These are phyloP conservation scores for Leucocoprinus leucothites DNA, from an alignment of 768 basidiomycete species.

Conservation along the genomic window DNA sequence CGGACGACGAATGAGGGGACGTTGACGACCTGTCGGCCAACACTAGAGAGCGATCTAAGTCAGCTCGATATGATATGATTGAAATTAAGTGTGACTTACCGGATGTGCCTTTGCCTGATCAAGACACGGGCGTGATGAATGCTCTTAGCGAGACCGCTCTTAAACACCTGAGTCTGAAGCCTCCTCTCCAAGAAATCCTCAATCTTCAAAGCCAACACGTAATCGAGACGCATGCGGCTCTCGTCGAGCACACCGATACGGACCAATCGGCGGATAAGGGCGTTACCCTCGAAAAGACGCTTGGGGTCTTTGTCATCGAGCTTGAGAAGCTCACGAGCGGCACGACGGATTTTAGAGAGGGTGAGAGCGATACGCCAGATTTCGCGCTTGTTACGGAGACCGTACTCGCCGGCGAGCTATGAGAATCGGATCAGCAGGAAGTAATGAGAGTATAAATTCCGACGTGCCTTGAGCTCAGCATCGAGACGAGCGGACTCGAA, in stretches of 20 bases:
- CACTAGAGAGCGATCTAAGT: conserved; percentile 48
- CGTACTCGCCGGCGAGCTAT: conserved; percentile 99
- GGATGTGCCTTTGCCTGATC: conserved; percentile 98
- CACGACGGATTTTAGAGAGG: conserved; percentile 99
- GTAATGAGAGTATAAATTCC: background rate
- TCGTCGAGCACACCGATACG: conserved; percentile 99
- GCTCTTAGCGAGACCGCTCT: conserved; percentile 94
- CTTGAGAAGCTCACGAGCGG: conserved; percentile 99
- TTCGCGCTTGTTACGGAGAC: conserved; percentile 99
- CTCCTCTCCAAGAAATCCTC: conserved; percentile 99
- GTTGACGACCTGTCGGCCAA: conserved; percentile 99
- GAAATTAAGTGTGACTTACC: conserved; percentile 46
- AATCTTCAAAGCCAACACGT: conserved; percentile 98
- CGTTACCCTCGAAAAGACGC: conserved; percentile 99
- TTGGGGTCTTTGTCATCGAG: conserved; percentile 99
- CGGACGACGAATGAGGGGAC: conserved; percentile 98
- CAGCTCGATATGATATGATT: background rate
- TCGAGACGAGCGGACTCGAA: conserved; percentile 98
- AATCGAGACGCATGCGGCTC: conserved; percentile 98
- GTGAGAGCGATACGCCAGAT: conserved; percentile 99
- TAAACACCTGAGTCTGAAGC: conserved; percentile 99
- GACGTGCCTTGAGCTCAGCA: conserved; percentile 91
- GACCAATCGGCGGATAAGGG: conserved; percentile 91
- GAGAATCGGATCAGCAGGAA: background rate
- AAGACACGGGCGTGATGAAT: conserved; percentile 99